A percentile compares a stretch with the other conserved stretches of the same genome.
Evolutionary conservation across 192 early-diverging fungal genomes (phyloP).

Genomic region (Coemansia erecta): DNA sequence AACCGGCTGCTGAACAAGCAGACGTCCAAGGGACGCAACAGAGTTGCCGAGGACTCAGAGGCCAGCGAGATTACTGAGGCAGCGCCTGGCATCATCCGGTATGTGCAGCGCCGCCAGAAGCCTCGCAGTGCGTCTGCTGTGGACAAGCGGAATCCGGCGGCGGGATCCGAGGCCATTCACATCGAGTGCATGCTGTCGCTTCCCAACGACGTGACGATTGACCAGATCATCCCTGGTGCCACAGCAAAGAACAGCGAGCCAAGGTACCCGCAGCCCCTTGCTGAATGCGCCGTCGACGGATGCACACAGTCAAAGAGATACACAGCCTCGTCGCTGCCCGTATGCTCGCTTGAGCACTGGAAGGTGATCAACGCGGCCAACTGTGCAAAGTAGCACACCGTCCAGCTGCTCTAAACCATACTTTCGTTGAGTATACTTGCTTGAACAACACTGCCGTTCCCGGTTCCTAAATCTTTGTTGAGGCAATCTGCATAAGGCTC

Average conservation of each 20-base stretch:
- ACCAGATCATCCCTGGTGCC: slow-evolving; percentile 19
- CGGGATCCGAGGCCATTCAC: too few species aligned
- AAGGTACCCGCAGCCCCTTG: slow-evolving; percentile 50
- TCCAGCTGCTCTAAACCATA: too few species aligned
- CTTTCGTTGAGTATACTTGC: too few species aligned
- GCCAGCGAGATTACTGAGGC: slow-evolving; percentile 27
- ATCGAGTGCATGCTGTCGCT: slow-evolving; percentile 21
- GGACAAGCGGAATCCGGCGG: too few species aligned
- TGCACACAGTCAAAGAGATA: slow-evolving; percentile 60
- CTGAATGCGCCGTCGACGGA: slow-evolving; percentile 51
- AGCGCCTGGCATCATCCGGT: slow-evolving; percentile 16
- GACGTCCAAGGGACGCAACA: slow-evolving; percentile 64
- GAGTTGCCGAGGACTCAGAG: slow-evolving; percentile 61
- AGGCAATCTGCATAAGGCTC: too few species aligned
- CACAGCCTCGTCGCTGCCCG: slow-evolving; percentile 52
- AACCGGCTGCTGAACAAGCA: slow-evolving; percentile 81
- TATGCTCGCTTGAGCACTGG: slow-evolving; percentile 65
- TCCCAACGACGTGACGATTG: slow-evolving; percentile 16
- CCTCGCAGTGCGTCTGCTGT: neutral
- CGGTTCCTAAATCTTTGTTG: too few species aligned
- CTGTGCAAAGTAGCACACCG: too few species aligned
- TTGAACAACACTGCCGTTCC: too few species aligned
- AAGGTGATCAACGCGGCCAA: slow-evolving; percentile 16
- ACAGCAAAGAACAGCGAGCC: slow-evolving; percentile 19
- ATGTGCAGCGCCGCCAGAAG: slow-evolving; percentile 21